Evolutionary conservation across 2,329 filamentous ascomycete genomes (phyloP), one percentile per base, ranked within the genome.

Genomic region (Cryphonectria nitschkei): DNA sequence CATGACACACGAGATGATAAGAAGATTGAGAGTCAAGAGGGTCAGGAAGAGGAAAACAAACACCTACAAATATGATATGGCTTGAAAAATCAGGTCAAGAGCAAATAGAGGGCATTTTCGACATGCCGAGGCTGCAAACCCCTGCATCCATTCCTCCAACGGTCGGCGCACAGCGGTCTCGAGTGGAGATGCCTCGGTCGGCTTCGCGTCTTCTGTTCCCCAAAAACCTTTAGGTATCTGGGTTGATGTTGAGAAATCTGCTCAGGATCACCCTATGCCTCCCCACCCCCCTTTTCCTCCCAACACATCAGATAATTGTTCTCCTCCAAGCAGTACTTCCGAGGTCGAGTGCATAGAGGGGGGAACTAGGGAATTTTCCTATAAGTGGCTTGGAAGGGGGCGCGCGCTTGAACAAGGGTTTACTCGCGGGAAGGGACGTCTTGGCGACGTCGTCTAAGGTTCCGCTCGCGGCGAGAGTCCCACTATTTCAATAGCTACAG

Each of bases 181-280:
- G 32, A 39, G 34, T 22, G 46, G 46, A 39, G 34, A 61, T 61
- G 58, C 58, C 58, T 61, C 58, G 58, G 58, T 34, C 32, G 34
- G 34, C 34, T 32, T 61, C 58, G 19, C 58, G 58, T 34, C 32
- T 8, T 19, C 26, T 19, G 22, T 8, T 61, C 34, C 19, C 22
- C 58, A 34, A n/a, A 16, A 61, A 32, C 1, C 29, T 56, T 29
- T 11, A 56, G 9, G 26, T 13, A 56, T 11, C 13, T 56, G 6
- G 16, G 26, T 32, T 16, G 26, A 26, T 19, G 2, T 11, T 39
- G 37, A 39, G 46, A 32, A 32, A 58, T 32, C 14, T 5, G 54
- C 26, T 32, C 54, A 58, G 54, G 54, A 32, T 32, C 54, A 32
- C 54, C 26, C 7, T 8, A 58, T 16, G 34, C 6, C 13, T 7